Base-by-base conservation (phyloP, 2,329 filamentous ascomycete species). In the Seiridium cupressi region DNA sequence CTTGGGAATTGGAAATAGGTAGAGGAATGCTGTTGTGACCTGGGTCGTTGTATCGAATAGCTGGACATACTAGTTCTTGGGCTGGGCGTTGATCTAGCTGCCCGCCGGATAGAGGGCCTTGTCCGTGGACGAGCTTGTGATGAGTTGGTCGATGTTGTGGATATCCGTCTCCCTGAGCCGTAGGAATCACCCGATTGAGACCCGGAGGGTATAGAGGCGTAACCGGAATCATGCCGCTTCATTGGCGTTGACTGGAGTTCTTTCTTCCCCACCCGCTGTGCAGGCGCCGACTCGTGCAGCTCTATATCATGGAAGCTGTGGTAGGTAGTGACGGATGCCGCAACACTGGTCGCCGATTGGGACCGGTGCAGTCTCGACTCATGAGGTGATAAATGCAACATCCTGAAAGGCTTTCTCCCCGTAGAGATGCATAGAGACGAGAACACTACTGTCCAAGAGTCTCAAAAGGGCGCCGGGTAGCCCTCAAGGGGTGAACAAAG, bases 171-270 rank as follows among this genome's bases (percentile, higher is more conserved):
- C 7, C 65, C 64, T 42, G 69, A 71, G 13, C 69, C 66, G 4
- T 68, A 70, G 2, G 79, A 81, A 13, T 70, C 70, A 7, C 73
- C 74, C 4, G 67, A 65, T 11, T 77, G 79, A n/a, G 72, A 73
- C 31, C 72, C 74, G 2, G 79, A 76, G 7, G 73, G 71, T 51
- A 79, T 76, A 3, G 84, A 86, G 66, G 83, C 83, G 65, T 87
- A 86, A 40, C 84, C 84, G 0, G 84, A 86, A 67, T 87, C 84
- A 61, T 85, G 82, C 11, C 84, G 78, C 55, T 78, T 77, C 76
- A 86, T 84, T 0, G 75, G 69, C 10, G 70, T 67, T 1, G 74
- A 75, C 31, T 65, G 67, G 31, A 71, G 70, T n/a, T 68, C 67
- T 31, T 70, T 68, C 34, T 72, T 63, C 56, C 58, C 61, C 36